Percentiles rank a stretch among this genome's conserved stretches.
Evolutionary conservation across 2,329 filamentous ascomycete species (phyloP).

Genomic region (Diaporthe destruens): DNA sequence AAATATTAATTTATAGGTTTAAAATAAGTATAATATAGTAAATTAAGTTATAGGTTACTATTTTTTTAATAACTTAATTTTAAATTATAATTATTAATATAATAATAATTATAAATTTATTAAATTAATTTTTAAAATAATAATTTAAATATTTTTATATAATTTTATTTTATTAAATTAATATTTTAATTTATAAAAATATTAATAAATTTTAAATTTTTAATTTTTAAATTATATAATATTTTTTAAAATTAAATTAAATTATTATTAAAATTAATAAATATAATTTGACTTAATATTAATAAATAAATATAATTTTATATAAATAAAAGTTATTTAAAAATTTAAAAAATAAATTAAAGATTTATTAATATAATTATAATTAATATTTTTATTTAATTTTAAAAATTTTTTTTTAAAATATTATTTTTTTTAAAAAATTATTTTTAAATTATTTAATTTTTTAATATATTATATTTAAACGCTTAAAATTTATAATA

Average conservation of each 20-base stretch:
- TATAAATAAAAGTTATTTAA: no score
- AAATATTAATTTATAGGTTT: background rate
- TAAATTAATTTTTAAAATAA: background rate
- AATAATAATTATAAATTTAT: background rate
- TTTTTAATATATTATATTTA: background rate
- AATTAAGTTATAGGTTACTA: no score
- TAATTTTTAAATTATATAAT: background rate
- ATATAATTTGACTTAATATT: no score
- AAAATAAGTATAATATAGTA: no score
- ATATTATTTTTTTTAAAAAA: no score
- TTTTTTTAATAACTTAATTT: background rate
- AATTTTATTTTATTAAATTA: background rate
- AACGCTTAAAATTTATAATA: background rate
- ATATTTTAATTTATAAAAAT: background rate
- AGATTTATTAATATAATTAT: no score
- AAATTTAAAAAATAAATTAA: no score
- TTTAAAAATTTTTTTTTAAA: no score
- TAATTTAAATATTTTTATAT: background rate
- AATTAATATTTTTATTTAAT: no score
- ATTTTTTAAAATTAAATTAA: no score
- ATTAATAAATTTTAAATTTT: background rate
- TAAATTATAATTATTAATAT: background rate
- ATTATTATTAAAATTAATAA: no score
- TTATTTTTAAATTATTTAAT: background rate
- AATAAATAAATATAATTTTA: no score